Evolutionary conservation across 805 yeast genomes (phyloP).

Genomic region (Starmerella sirachaensis): DNA sequence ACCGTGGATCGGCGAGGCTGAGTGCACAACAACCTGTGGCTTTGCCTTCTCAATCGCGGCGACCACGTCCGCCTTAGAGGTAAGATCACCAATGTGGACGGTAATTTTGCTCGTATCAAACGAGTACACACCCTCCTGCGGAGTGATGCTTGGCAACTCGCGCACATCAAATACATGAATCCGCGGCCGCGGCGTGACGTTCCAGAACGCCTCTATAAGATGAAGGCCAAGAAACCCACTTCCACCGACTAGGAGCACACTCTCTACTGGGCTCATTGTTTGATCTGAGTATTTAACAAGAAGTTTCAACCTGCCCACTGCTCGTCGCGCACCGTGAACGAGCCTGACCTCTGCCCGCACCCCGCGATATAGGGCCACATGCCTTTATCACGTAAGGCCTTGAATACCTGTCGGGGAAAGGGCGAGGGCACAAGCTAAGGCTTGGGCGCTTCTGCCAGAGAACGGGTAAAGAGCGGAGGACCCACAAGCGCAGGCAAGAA

Average conservation of each 20-base stretch:
- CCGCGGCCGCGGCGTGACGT: conserved; percentile 49
- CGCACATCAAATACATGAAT: conserved; percentile 87
- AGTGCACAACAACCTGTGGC: conserved; percentile 77
- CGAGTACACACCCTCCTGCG: conserved; percentile 43
- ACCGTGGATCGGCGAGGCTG: conserved; percentile 96
- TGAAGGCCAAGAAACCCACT: conserved; percentile 91
- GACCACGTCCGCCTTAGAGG: conserved; percentile 56
- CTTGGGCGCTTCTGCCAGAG: too few relatives aligned
- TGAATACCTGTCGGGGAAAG: too few relatives aligned
- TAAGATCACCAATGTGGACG: conserved; percentile 73
- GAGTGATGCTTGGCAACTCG: conserved; percentile 66
- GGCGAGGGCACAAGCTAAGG: too few relatives aligned
- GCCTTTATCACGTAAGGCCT: too few relatives aligned
- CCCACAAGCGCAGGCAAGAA: too few relatives aligned
- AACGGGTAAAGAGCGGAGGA: too few relatives aligned
- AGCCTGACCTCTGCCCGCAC: too few relatives aligned
- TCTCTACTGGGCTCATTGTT: conserved; percentile 24
- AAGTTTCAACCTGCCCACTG: too few relatives aligned
- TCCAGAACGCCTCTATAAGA: conserved; percentile 71
- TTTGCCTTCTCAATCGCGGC: conserved; percentile 45
- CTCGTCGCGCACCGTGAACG: too few relatives aligned
- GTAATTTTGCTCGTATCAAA: conserved; percentile 48
- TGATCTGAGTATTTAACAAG: too few relatives aligned
- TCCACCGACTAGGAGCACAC: conserved; percentile 87
- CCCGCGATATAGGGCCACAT: too few relatives aligned